Base-by-base conservation (phyloP, 1,139 yeast genomes). In the Ogataea hybrid region DNA sequence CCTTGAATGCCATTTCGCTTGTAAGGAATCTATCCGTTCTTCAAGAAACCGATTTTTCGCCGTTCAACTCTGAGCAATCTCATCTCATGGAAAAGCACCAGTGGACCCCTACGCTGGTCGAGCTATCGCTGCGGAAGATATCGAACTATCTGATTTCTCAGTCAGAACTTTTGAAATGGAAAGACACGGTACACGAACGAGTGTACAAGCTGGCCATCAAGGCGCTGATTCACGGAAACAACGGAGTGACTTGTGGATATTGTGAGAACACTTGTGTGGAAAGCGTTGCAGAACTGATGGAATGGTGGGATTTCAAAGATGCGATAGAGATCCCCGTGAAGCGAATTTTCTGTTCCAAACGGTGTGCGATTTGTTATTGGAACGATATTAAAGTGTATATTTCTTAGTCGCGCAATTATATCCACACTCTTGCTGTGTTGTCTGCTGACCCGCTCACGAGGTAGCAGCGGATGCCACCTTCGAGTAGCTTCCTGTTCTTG, bases 401-500 rank as follows among this genome's bases (percentile, higher is more conserved):
- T 38, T 21, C 23, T 22, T 32, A 25, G 35, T 22, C 25, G 17
- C 9, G 28, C 37, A 28, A 16, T 47, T 41, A 75, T 25, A 63
- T 62, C 87, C 88, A 82, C 11, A 79, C 52, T 52, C 69, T 71
- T 9, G 77, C 69, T 4, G 70, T 52, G 50, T 69, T 73, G 56
- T 81, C 86, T 2, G 80, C 73, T 5, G 82, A 74, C n/a, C 82
- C 84, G 55, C 81, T 76, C 1, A 71, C 70, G 49, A 81, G 69
- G 41, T 78, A 63, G 49, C 83, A 75, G 55, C 85, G 67, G 69
- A 79, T 76, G 39, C 70, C 68, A 22, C 61, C 51, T 49, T 74
- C 75, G 51, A 51, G 63, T 37, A 33, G 53, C 27, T 31, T 51
- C 45, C 22, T 49, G 50, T 41, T 58, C 17, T 59, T 57, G 14